Conservation (phyloP, 768 basidiomycete genomes). For the Multifurca ochricompacta region DNA sequence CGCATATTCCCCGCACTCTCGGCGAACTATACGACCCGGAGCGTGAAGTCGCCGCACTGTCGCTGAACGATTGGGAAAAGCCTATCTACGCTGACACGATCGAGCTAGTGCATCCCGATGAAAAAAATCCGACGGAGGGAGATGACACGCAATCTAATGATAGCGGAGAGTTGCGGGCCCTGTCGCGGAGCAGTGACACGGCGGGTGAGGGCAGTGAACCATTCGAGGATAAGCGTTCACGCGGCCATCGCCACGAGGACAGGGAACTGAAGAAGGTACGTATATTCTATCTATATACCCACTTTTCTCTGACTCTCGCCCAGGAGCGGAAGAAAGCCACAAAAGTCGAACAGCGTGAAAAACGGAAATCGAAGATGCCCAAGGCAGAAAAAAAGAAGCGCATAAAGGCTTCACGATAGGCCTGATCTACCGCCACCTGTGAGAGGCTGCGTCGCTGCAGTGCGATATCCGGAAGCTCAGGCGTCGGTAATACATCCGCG, state of each 20-base stretch:
- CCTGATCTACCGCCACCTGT: background rate
- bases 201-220: constrained; percentile 28
- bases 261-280: constrained; percentile 80
- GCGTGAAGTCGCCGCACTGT: constrained; percentile 73
- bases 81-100: constrained; percentile 88
- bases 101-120: constrained; percentile 51
- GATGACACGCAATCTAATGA: constrained; percentile 16
- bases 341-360: constrained; percentile 83
- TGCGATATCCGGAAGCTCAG: constrained; percentile 30
- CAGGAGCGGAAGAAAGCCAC: constrained; percentile 88
- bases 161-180: constrained; percentile 23
- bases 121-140: constrained; percentile 16
- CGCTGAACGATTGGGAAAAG: constrained; percentile 56
- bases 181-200: constrained; percentile 28
- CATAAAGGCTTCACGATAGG: constrained; percentile 45
- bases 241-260: constrained; percentile 92
- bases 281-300: background rate
- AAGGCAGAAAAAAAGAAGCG: constrained; percentile 90
- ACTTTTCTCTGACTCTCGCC: constrained; percentile 3
- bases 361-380: constrained; percentile 87
- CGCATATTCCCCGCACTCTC: constrained; percentile 88
- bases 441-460: background rate
- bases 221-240: constrained; percentile 49
- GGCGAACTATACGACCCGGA: constrained; percentile 95
- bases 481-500: constrained; percentile 89